These are phyloP conservation scores for Gossypium ekmanianum DNA, from an alignment of 345 rosid genomes.

Conservation along the genomic window DNA sequence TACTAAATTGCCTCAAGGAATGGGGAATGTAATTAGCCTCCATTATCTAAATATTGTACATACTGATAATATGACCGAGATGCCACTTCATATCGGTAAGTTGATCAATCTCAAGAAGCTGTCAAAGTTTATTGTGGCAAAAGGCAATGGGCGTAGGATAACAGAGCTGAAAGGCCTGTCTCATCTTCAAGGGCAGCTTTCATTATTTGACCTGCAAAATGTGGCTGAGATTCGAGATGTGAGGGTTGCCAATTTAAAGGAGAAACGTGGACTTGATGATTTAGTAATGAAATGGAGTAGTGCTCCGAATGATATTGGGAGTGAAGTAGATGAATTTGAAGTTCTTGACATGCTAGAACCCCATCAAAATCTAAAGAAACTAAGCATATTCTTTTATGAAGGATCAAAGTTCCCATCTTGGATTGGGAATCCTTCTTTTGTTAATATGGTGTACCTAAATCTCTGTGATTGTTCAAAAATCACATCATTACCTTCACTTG, in stretches of 20 bases:
- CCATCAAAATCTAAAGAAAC: constrained; percentile 15
- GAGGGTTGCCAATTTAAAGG: constrained; percentile 14
- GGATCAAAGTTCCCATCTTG: constrained; percentile 26
- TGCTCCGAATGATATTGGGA: not conserved
- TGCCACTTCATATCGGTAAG: constrained; percentile 22
- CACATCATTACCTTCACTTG: constrained; percentile 27
- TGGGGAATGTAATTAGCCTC: constrained; percentile 16
- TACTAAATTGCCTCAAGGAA: constrained; percentile 9
- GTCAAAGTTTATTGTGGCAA: constrained; percentile 13
- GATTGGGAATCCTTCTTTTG: constrained; percentile 25
- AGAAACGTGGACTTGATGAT: constrained; percentile 17
- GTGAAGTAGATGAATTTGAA: not conserved
- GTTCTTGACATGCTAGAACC: constrained; percentile 28
- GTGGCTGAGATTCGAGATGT: constrained; percentile 21
- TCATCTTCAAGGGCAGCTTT: constrained; percentile 15
- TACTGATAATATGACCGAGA: constrained; percentile 16
- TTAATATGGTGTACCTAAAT: constrained; percentile 4
- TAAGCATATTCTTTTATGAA: constrained; percentile 20
- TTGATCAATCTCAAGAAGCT: constrained; percentile 16
- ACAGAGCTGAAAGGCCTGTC: constrained; percentile 13
- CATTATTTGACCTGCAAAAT: constrained; percentile 16
- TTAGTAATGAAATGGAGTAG: constrained; percentile 20
- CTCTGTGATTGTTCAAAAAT: constrained; percentile 13
- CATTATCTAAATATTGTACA: constrained; percentile 11
- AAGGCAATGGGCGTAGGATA: constrained; percentile 15